Evolutionary conservation across 352 stramenopile species (phyloP), one percentile per base, ranked within the genome.

Genomic region (Globisporangium acanthophoron): DNA sequence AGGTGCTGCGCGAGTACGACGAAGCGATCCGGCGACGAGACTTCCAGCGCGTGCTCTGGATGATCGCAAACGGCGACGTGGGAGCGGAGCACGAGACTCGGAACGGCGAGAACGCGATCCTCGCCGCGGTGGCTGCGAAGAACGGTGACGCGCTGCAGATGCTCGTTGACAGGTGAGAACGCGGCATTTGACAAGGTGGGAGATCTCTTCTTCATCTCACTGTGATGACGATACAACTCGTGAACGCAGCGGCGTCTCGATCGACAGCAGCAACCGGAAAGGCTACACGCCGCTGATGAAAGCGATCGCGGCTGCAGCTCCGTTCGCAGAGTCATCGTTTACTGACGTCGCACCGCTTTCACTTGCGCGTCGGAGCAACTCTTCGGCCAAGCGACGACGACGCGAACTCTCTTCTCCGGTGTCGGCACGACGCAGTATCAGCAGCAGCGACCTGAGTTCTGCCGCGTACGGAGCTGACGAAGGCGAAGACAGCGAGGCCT

Each of bases 261-360:
- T 90, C 47, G 67, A 89, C 49, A 61, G 54, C 5, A 50, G 58
- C 20, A 92, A 78, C 51, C 58, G 63, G 27, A 73, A 79, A 35
- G 80, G 83, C 4, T 88, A 86, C 60, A 90, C 83, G 9, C 69
- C 80, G 29, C 58, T 92, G 20, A 92, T 91, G 78, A 90, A 89
- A 55, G 78, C 83, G 13, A 76, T 90, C 31, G 79, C 78, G 1
- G 71, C 66, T 6, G 74, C 76, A 7, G 62, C 73, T 0, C 65
- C 67, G 8, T 67, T 69, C 46, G 59, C 70, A 3, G 56, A 65
- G 39, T 33, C 51, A 4, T 53, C 48, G 4, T n/a, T 43, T 7
- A 11, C 41, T 15, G 20, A 16, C 13, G 20, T 20, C 45, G 1
- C n/a, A 21, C n/a, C 18, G 20, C 37, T 41, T n/a, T 43, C 29